Conservation (phyloP, 305 asterid species). For the Plantago coronopus region DNA sequence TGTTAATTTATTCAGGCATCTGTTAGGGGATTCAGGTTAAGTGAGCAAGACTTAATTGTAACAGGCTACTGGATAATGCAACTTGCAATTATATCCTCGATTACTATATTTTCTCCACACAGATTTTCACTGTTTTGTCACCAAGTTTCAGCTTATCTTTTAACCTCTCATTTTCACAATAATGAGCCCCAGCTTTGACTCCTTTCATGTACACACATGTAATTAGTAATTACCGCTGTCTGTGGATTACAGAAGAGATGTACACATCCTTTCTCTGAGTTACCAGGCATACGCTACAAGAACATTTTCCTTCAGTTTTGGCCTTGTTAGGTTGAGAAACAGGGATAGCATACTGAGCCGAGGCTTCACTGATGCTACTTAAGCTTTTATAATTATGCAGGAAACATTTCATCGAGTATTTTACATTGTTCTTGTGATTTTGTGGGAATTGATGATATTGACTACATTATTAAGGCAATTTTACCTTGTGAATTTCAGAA, state of each 20-base stretch:
- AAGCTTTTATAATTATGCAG: neutral
- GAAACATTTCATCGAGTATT: neutral
- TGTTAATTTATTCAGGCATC: neutral
- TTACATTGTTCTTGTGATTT: conserved; percentile 17
- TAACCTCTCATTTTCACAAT: neutral
- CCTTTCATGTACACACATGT: too few species aligned
- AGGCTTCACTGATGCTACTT: too few species aligned
- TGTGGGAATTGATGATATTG: conserved; percentile 17
- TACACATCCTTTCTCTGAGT: too few species aligned
- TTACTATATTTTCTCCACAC: neutral
- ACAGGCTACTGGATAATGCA: neutral
- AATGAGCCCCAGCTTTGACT: too few species aligned
- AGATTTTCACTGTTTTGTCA: neutral
- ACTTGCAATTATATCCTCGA: neutral
- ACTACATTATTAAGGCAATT: conserved; percentile 9
- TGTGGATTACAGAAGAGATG: too few species aligned
- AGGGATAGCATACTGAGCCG: too few species aligned
- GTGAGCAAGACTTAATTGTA: neutral
- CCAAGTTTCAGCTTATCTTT: too few species aligned
- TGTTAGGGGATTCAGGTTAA: neutral
- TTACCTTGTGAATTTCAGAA: conserved; percentile 54
- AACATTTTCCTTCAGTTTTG: too few species aligned
- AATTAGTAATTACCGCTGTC: too few species aligned
- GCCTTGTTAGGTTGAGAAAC: too few species aligned
- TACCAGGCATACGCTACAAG: too few species aligned